Percentiles rank a stretch among this genome's conserved stretches.
Conservation (phyloP, 257 asterid genomes). For the Petunia secreta region DNA sequence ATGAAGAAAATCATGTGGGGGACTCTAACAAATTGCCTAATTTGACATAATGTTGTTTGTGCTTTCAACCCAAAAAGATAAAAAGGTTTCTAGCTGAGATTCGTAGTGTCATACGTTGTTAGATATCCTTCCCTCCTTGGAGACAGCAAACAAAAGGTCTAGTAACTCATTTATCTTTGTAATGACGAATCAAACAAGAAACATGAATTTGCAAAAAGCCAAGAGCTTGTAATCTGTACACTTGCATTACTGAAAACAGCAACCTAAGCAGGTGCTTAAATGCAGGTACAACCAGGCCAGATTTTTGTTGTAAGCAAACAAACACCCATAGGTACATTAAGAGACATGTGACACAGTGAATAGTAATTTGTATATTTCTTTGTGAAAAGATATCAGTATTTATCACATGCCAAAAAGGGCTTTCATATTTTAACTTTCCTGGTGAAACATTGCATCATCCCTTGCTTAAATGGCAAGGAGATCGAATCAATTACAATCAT, state of each 20-base stretch:
- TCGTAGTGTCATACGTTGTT: background rate
- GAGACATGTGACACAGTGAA: background rate
- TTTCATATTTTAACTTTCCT: background rate
- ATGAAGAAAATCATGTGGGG: background rate
- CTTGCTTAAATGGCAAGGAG: background rate
- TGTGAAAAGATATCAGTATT: slow-evolving; percentile 12
- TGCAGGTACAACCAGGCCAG: background rate
- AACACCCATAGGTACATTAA: background rate
- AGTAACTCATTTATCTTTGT: slow-evolving; percentile 9
- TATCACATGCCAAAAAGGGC: slow-evolving; percentile 8
- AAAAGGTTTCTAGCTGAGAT: background rate
- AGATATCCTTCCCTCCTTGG: background rate
- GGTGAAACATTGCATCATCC: background rate
- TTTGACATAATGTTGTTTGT: slow-evolving; percentile 1
- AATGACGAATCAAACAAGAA: background rate
- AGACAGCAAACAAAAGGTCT: background rate
- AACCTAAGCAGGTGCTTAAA: background rate
- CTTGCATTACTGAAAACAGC: background rate
- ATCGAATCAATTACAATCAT: background rate
- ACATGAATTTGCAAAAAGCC: background rate
- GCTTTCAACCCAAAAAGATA: background rate
- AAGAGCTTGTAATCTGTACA: background rate
- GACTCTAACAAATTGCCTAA: background rate
- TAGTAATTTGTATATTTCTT: slow-evolving; percentile 14
- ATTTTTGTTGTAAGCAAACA: background rate